Percentiles rank a stretch among this genome's conserved stretches.
Evolutionary conservation across 768 basidiomycete genomes (phyloP).

Genomic region (Melanogaster broomeanus): DNA sequence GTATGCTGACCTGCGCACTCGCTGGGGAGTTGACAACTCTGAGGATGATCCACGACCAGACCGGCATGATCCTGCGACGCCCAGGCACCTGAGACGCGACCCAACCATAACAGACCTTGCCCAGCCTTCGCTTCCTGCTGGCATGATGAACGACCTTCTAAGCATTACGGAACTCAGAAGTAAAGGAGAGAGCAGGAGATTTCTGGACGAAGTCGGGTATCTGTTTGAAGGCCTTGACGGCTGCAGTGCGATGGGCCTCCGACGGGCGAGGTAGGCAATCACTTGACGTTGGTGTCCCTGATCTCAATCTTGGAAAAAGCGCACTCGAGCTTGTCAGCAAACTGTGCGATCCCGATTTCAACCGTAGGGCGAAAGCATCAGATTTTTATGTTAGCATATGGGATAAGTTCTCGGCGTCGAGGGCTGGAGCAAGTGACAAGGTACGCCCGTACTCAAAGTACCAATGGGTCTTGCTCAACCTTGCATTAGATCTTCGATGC

Average conservation of each 20-base stretch:
- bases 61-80: slow-evolving; percentile 7
- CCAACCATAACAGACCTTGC: slow-evolving; percentile 34
- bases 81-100: slow-evolving; percentile 16
- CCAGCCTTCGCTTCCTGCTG: slow-evolving; percentile 46
- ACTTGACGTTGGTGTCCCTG: neutral
- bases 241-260: slow-evolving; percentile 51
- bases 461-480: neutral
- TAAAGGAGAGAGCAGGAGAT: slow-evolving; percentile 78
- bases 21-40: slow-evolving; percentile 81
- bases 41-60: slow-evolving; percentile 64
- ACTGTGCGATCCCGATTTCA: slow-evolving; percentile 71
- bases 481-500: slow-evolving; percentile 59
- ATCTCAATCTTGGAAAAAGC: slow-evolving; percentile 36
- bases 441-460: slow-evolving; percentile 33
- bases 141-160: slow-evolving; percentile 73
- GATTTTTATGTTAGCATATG: slow-evolving; percentile 73
- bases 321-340: slow-evolving; percentile 78
- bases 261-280: slow-evolving; percentile 61
- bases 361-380: slow-evolving; percentile 76
- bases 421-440: slow-evolving; percentile 63
- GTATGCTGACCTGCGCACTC: slow-evolving; percentile 68
- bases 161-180: slow-evolving; percentile 80
- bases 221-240: slow-evolving; percentile 76
- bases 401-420: slow-evolving; percentile 61
- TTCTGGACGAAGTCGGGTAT: slow-evolving; percentile 84